Conservation (phyloP, 2,329 filamentous ascomycete species). For the Cercospora zeina region DNA sequence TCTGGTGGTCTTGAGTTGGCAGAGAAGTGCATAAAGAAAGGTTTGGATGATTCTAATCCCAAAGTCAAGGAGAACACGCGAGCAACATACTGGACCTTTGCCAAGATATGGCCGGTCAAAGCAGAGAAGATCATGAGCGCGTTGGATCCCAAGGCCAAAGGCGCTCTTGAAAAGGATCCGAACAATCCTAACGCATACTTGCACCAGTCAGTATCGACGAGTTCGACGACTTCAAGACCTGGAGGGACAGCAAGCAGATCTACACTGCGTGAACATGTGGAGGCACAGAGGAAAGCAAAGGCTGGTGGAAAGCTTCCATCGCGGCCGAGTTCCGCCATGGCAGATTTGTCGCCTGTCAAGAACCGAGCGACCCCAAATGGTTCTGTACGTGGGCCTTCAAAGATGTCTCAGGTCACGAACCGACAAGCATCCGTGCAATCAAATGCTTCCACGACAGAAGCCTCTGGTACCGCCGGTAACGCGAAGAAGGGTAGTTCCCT, state of each 20-base stretch:
- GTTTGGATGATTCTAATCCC: slow-evolving; percentile 85
- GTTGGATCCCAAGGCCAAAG: slow-evolving; percentile 76
- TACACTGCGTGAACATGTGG: slow-evolving; percentile 80
- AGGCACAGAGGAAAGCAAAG: slow-evolving; percentile 66
- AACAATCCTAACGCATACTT: slow-evolving; percentile 67
- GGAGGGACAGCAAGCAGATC: slow-evolving; percentile 52
- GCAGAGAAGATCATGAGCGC: slow-evolving; percentile 76
- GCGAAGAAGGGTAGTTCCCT: slow-evolving; percentile 47
- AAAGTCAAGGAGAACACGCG: slow-evolving; percentile 85
- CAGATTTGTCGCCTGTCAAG: slow-evolving; percentile 53
- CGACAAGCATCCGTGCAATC: slow-evolving; percentile 38
- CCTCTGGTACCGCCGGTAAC: slow-evolving; percentile 34
- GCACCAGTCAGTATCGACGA: slow-evolving; percentile 51
- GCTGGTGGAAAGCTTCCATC: slow-evolving; percentile 51
- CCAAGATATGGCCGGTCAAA: slow-evolving; percentile 71
- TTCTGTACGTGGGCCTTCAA: slow-evolving; percentile 34
- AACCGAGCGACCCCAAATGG: slow-evolving; percentile 38
- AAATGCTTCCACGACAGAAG: slow-evolving; percentile 29
- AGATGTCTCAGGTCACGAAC: slow-evolving; percentile 34
- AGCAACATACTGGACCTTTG: slow-evolving; percentile 82
- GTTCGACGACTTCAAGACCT: slow-evolving; percentile 32
- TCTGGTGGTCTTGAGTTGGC: slow-evolving; percentile 77
- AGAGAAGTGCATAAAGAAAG: slow-evolving; percentile 86
- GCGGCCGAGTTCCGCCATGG: slow-evolving; percentile 60
- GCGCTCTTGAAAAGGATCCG: slow-evolving; percentile 77